These are phyloP conservation scores for Musa balbisiana DNA, from an alignment of 202 grass and related monocot species.

Conservation along the genomic window DNA sequence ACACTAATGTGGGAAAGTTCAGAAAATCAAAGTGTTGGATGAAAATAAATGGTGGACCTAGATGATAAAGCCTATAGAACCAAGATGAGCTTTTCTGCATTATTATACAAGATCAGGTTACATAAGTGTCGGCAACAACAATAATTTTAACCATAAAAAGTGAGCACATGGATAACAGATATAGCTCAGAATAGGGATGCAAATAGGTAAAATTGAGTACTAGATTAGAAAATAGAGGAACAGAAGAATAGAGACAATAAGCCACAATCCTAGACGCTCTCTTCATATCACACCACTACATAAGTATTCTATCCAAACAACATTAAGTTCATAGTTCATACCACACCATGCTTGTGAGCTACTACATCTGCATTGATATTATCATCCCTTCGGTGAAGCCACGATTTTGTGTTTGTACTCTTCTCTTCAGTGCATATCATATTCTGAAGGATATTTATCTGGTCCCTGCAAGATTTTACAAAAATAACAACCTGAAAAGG, in stretches of 20 bases:
- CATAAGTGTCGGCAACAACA: background rate
- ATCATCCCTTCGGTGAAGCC: conserved; percentile 52
- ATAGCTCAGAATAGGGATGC: background rate
- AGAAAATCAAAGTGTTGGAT: background rate
- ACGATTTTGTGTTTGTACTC: conserved; percentile 46
- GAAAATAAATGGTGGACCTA: background rate
- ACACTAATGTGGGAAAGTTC: background rate
- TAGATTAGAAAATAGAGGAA: background rate
- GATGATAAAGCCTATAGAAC: background rate
- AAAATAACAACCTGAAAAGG: conserved; percentile 68
- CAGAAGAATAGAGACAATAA: background rate
- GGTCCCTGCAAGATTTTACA: conserved; percentile 90
- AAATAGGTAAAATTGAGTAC: background rate
- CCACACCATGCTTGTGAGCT: conserved; percentile 91
- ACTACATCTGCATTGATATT: conserved; percentile 70
- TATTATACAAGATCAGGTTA: background rate
- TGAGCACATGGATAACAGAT: background rate
- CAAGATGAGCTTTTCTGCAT: background rate
- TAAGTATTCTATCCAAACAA: no score
- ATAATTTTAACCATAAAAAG: background rate
- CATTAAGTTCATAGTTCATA: conserved; percentile 38
- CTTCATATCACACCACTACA: background rate
- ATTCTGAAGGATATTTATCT: conserved; percentile 89
- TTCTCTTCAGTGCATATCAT: conserved; percentile 70
- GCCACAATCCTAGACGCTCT: background rate